These are phyloP conservation scores for Cyberlindnera bimundalis DNA, from an alignment of 805 yeast genomes.

Conservation along the genomic window DNA sequence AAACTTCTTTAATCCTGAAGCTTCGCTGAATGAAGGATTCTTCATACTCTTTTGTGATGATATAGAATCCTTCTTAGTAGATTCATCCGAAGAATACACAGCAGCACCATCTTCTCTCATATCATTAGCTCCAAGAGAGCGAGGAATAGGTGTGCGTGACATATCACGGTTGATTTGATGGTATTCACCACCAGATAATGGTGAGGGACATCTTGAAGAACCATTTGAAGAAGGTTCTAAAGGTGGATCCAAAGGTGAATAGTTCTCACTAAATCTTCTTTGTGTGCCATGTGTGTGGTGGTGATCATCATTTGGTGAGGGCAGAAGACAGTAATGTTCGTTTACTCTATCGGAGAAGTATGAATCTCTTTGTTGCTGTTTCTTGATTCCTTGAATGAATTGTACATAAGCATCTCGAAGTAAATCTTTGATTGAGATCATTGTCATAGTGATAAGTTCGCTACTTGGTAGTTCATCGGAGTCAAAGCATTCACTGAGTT, in stretches of 20 bases:
- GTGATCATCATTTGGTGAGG: conserved; percentile 18
- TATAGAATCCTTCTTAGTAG: conserved; percentile 11
- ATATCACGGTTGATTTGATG: conserved; percentile 3
- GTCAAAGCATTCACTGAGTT: conserved; percentile 11
- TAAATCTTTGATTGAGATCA: conserved; percentile 22
- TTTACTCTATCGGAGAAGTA: conserved; percentile 12
- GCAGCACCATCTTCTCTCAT: not conserved
- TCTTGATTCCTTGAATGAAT: conserved; percentile 20
- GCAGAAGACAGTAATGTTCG: conserved; percentile 14
- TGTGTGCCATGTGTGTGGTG: not conserved
- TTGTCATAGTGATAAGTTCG: conserved; percentile 21
- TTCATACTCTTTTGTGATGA: conserved; percentile 6
- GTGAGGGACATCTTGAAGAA: conserved; percentile 19
- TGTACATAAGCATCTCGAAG: conserved; percentile 26
- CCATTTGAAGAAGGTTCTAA: conserved; percentile 16
- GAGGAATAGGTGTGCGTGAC: conserved; percentile 9
- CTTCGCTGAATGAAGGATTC: conserved; percentile 14
- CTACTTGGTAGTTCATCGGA: conserved; percentile 15
- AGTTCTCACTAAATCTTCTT: conserved; percentile 19
- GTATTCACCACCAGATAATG: conserved; percentile 15
- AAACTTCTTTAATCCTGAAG: conserved; percentile 27
- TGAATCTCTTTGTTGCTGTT: conserved; percentile 6
- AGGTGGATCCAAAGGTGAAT: conserved; percentile 22
- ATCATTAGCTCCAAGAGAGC: conserved; percentile 4
- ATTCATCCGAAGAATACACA: conserved; percentile 15